Percentiles rank a stretch among this genome's conserved stretches.
Evolutionary conservation across 2,329 filamentous ascomycete genomes (phyloP).

Genomic region (Byssothecium circinans): DNA sequence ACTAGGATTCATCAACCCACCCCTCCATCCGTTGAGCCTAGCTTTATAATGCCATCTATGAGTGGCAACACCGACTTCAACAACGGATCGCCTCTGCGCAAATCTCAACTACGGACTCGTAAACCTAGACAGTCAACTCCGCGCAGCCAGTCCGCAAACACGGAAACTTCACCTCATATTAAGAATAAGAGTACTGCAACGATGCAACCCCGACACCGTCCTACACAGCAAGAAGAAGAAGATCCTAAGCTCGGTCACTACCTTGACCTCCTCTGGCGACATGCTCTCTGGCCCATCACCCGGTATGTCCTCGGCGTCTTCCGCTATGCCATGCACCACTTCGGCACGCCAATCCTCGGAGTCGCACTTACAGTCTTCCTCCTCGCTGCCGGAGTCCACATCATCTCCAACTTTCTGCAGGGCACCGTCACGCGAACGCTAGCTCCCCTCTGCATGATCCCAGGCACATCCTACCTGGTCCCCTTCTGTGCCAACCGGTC

Average conservation of each 20-base stretch:
- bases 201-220: constrained; percentile 1
- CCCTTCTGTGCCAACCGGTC: constrained; percentile 60
- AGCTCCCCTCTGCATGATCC: constrained; percentile 70
- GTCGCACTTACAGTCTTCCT: constrained; percentile 58
- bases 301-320: constrained; percentile 60
- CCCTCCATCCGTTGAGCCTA: constrained; percentile 37
- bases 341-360: constrained; percentile 64
- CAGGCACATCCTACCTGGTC: constrained; percentile 64
- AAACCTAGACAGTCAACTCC: constrained; percentile 10
- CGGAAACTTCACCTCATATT: background rate
- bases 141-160: background rate
- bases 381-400: constrained; percentile 60
- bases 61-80: constrained; percentile 17
- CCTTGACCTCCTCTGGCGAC: constrained; percentile 32
- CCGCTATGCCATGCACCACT: constrained; percentile 58
- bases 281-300: constrained; percentile 39
- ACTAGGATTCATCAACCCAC: constrained; percentile 15
- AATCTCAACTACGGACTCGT: constrained; percentile 23
- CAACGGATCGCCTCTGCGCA: constrained; percentile 24
- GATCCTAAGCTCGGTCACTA: constrained; percentile 25
- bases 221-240: constrained; percentile 16
- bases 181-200: constrained; percentile 7
- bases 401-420: constrained; percentile 58
- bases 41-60: constrained; percentile 49
- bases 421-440: constrained; percentile 66